Evolutionary conservation across 1,139 yeast species (phyloP), one percentile per base, ranked within the genome.

Genomic region (Taphrina deformans): DNA sequence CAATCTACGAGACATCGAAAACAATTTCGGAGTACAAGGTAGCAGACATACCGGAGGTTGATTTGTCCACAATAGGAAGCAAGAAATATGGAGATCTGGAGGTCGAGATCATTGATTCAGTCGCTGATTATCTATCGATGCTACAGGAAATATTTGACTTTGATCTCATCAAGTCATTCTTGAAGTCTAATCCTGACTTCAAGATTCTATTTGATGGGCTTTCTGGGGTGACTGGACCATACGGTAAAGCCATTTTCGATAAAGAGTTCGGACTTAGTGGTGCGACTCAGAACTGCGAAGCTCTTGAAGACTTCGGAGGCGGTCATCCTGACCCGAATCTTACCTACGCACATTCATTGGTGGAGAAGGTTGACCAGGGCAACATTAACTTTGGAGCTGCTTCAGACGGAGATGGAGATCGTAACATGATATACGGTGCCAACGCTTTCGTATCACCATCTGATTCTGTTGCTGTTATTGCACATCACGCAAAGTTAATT

Each of bases 391-490:
- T 93, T 77, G 99, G 99, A 70, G 99, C 99, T 45, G 99, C 99
- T 5, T 88, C 96, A 18, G 99, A 93, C 75, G 99, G 99, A 76
- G 99, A 93, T 74, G 99, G 99, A 76, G 99, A 93, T 76, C 85
- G 99, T 79, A 93, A 93, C 77, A 93, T 93, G 99, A 95, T 93
- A 73, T 93, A 93, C 76, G 99, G 99, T 68, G 92, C 92, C 48
- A 89, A 89, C 63, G 84, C 98, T 1, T 95, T 93, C 77, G 99
- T 93, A 9, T 91, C 97, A 0, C 99, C 99, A 1, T 98, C 99
- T 75, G 99, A 93, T 77, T 89, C 97, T 5, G 98, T 93, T 38
- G 99, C 99, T 53, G 92, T 93, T 71, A 93, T 93, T 75, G 92
- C 98, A 24, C 98, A 93, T 78, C 89, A 93, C 74, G 82, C 83